phyloP scores from a whole-genome alignment of 225 moss, liverwort and hornwort species.

The Sphagnum tenellum region DNA sequence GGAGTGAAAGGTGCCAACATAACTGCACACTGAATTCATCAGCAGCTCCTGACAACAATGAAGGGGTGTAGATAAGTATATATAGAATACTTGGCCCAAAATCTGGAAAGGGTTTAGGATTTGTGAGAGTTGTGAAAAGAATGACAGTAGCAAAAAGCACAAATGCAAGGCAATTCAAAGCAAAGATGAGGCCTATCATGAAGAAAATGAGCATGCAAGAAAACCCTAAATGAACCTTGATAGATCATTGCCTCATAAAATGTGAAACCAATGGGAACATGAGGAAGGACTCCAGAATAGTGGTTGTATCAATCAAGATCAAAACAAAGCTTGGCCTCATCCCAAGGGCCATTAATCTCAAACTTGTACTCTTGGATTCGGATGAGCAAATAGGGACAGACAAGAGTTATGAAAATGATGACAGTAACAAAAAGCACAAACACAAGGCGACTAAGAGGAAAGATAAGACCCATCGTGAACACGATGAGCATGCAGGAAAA shows the following conservation, averaged over 20 bases:
- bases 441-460: slow-evolving; percentile 59
- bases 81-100: no score
- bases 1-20: no score
- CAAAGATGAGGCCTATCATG: slow-evolving; percentile 70
- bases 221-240: slow-evolving; percentile 72
- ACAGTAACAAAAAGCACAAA: slow-evolving; percentile 67
- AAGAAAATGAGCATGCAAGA: slow-evolving; percentile 52
- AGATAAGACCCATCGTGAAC: slow-evolving; percentile 68
- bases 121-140: slow-evolving; percentile 65
- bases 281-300: slow-evolving; percentile 62
- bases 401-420: slow-evolving; percentile 67
- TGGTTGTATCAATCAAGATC: slow-evolving; percentile 36
- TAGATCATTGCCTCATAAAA: slow-evolving; percentile 63
- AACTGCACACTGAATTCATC: no score
- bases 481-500: slow-evolving; percentile 61
- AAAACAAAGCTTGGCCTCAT: slow-evolving; percentile 96
- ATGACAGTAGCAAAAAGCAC: slow-evolving; percentile 62
- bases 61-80: no score
- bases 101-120: no score
- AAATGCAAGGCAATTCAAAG: slow-evolving; percentile 63
- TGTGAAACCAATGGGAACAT: slow-evolving; percentile 77
- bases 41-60: no score
- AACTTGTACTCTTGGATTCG: slow-evolving; percentile 89
- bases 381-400: slow-evolving; percentile 89
- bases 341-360: slow-evolving; percentile 98